These are phyloP conservation scores for Jacaranda mimosifolia DNA, from an alignment of 257 asterid genomes.

Conservation along the genomic window DNA sequence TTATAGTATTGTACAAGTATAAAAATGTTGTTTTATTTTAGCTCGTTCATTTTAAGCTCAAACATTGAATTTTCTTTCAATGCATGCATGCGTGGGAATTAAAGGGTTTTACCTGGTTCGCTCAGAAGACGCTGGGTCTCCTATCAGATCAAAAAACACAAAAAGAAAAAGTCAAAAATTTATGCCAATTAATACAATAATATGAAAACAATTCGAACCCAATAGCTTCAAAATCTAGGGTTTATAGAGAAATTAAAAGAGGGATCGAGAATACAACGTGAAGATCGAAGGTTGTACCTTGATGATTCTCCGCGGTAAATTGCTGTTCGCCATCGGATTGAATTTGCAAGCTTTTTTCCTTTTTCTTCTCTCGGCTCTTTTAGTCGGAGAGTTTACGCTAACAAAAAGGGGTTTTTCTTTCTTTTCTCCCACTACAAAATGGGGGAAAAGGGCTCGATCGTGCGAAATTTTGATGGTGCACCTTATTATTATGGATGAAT, in stretches of 20 bases:
- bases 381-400: conserved; percentile 46
- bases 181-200: not conserved
- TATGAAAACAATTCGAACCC: not conserved
- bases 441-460: conserved; percentile 19
- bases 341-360: conserved; percentile 16
- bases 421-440: conserved; percentile 36
- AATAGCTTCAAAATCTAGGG: conserved; percentile 33
- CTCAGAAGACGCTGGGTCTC: conserved; percentile 94
- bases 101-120: conserved; percentile 69
- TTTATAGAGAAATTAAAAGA: conserved; percentile 30
- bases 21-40: no score
- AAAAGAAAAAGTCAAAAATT: conserved; percentile 10
- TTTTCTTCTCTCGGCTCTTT: not conserved
- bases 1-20: no score
- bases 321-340: conserved; percentile 49
- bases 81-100: conserved; percentile 22
- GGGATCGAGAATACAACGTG: conserved; percentile 48
- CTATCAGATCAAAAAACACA: conserved; percentile 44
- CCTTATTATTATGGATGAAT: not conserved
- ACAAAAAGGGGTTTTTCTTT: not conserved
- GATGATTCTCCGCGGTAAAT: conserved; percentile 44
- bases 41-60: no score
- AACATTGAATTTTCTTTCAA: not conserved
- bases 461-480: not conserved
- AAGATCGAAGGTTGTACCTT: conserved; percentile 62